A percentile compares a stretch with the other conserved stretches of the same genome.
Conservation (phyloP, 768 basidiomycete species). For the Crassisporium funariophilum region DNA sequence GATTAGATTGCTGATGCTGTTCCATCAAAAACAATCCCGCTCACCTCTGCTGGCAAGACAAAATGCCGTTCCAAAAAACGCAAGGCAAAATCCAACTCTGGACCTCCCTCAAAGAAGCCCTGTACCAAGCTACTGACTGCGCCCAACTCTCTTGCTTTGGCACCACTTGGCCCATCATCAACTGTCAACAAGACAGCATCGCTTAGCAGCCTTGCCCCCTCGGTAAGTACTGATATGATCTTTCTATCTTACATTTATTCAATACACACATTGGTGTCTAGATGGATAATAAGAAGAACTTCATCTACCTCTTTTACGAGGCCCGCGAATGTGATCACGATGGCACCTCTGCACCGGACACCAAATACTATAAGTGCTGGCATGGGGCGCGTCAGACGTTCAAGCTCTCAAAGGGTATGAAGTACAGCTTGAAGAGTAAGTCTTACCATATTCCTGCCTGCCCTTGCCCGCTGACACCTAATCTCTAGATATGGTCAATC, state of each 20-base stretch:
- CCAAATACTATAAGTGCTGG: constrained; percentile 20
- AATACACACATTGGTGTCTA: too few relatives aligned
- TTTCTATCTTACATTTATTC: background rate
- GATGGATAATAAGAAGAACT: constrained; percentile 4
- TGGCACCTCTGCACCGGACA: constrained; percentile 2
- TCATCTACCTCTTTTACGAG: constrained; percentile 19
- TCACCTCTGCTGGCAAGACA: background rate
- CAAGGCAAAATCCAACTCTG: constrained; percentile 2
- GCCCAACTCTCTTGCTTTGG: too few relatives aligned
- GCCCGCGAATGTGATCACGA: background rate
- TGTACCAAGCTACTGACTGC: too few relatives aligned
- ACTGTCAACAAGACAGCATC: too few relatives aligned
- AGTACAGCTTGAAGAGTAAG: constrained; percentile 16
- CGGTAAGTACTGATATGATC: too few relatives aligned
- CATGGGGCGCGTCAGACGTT: constrained; percentile 18
- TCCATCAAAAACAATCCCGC: constrained; percentile 9
- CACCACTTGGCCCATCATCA: too few relatives aligned
- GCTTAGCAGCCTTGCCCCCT: too few relatives aligned
- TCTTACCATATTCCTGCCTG: background rate
- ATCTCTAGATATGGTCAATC: constrained; percentile 1
- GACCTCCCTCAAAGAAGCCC: background rate
- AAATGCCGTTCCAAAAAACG: background rate
- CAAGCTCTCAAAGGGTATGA: constrained; percentile 19
- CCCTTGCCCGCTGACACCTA: background rate
- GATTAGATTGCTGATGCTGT: constrained; percentile 7